A percentile compares a stretch with the other conserved stretches of the same genome.
These are phyloP conservation scores for Macrotyloma uniflorum DNA, from an alignment of 306 rosid species.

Conservation along the genomic window DNA sequence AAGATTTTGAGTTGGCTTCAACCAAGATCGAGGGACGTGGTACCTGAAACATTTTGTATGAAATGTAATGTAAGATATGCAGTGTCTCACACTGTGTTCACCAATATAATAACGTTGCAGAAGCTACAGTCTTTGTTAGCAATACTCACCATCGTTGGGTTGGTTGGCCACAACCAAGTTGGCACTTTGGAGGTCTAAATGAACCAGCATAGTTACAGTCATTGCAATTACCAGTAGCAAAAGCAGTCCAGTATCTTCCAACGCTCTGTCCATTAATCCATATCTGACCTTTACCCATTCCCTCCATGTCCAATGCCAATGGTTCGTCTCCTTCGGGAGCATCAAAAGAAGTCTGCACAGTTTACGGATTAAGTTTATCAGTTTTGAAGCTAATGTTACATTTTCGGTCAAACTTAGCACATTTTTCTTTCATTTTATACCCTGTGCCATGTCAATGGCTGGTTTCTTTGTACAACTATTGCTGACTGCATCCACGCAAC, in stretches of 20 bases:
- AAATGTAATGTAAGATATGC: neutral
- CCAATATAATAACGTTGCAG: neutral
- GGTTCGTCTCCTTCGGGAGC: conserved; percentile 81
- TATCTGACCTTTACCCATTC: conserved; percentile 91
- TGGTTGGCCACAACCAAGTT: conserved; percentile 83
- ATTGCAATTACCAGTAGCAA: conserved; percentile 72
- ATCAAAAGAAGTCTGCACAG: conserved; percentile 62
- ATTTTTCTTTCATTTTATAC: conserved; percentile 41
- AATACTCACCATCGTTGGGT: conserved; percentile 77
- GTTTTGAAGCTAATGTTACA: neutral
- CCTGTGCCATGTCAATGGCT: conserved; percentile 91
- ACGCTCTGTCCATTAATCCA: conserved; percentile 88
- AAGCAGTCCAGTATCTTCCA: conserved; percentile 95
- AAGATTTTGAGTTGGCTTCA: conserved; percentile 65
- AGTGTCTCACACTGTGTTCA: neutral
- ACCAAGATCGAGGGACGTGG: conserved; percentile 85
- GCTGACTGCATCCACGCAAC: conserved; percentile 77
- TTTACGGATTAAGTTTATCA: conserved; percentile 7
- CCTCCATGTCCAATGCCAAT: conserved; percentile 81
- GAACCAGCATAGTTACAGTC: conserved; percentile 69
- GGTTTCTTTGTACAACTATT: conserved; percentile 58
- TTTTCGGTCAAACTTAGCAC: neutral
- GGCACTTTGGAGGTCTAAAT: conserved; percentile 80
- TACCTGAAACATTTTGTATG: conserved; percentile 59
- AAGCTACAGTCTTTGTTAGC: neutral